These are phyloP conservation scores for Endotrypanum monterogeii DNA, from an alignment of 208 protist species.

Conservation along the genomic window DNA sequence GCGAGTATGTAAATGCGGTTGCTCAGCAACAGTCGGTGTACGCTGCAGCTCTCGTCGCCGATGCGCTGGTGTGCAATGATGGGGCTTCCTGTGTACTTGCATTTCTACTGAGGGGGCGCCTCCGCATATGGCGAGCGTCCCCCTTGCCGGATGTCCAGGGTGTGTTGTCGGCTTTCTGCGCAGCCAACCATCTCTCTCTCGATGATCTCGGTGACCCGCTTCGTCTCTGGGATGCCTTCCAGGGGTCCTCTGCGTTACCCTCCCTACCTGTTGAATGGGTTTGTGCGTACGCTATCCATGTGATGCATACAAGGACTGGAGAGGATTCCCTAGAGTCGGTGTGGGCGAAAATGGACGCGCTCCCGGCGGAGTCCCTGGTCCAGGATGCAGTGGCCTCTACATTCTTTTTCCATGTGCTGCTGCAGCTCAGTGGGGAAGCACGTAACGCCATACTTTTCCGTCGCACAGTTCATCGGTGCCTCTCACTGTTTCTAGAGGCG, in stretches of 20 bases:
- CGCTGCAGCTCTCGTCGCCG: conserved; percentile 21
- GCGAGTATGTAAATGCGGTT: conserved; percentile 46
- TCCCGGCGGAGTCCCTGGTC: conserved; percentile 27
- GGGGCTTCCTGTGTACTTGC: conserved; percentile 28
- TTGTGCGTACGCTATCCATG: conserved; percentile 11
- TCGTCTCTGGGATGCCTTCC: conserved; percentile 10
- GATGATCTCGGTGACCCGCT: conserved; percentile 29
- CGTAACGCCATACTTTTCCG: conserved; percentile 31
- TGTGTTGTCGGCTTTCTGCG: conserved; percentile 9
- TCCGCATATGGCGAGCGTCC: conserved; percentile 14
- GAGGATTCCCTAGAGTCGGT: neutral
- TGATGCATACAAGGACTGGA: neutral
- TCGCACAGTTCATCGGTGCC: conserved; percentile 30
- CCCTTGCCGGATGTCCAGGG: neutral
- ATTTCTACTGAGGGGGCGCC: conserved; percentile 31
- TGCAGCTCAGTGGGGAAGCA: conserved; percentile 22
- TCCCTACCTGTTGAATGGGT: conserved; percentile 31
- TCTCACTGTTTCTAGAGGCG: conserved; percentile 46
- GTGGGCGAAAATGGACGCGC: conserved; percentile 9
- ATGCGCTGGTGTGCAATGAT: conserved; percentile 17
- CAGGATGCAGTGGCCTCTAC: conserved; percentile 16
- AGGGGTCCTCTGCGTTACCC: conserved; percentile 2
- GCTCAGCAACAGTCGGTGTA: conserved; percentile 37
- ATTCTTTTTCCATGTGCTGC: conserved; percentile 19
- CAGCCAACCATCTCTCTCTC: conserved; percentile 15